These are phyloP conservation scores for Benincasa hispida DNA, from an alignment of 306 rosid genomes.

Conservation along the genomic window DNA sequence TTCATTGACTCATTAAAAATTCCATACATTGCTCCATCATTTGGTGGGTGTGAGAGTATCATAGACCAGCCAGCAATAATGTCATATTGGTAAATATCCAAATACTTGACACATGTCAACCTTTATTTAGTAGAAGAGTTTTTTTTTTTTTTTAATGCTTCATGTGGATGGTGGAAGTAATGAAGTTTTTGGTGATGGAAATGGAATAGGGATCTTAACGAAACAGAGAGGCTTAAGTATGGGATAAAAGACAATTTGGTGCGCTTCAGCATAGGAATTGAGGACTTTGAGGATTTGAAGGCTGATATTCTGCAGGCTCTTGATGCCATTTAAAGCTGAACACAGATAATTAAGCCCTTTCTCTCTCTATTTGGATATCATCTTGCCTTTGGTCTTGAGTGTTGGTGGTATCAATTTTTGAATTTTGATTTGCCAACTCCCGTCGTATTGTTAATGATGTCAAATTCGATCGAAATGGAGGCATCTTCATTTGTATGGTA, in stretches of 20 bases:
- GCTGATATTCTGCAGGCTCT: conserved; percentile 68
- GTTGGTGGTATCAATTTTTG: background rate
- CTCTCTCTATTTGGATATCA: background rate
- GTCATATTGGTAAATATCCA: conserved; percentile 63
- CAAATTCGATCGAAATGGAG: background rate
- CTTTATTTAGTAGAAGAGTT: background rate
- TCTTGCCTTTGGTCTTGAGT: background rate
- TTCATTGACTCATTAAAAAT: conserved; percentile 76
- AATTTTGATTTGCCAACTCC: background rate
- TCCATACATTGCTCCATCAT: conserved; percentile 92
- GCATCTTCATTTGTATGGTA: background rate
- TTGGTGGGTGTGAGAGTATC: conserved; percentile 98
- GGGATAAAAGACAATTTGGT: conserved; percentile 83
- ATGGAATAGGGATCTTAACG: conserved; percentile 63
- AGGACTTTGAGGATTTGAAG: conserved; percentile 59
- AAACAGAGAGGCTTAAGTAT: conserved; percentile 52
- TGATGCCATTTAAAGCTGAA: conserved; percentile 27
- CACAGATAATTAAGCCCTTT: background rate
- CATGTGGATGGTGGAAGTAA: background rate
- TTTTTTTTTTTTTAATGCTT: too few species aligned
- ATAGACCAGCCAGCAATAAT: conserved; percentile 92
- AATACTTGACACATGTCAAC: background rate
- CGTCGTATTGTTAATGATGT: background rate
- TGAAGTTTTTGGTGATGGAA: background rate
- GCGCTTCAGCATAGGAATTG: conserved; percentile 90